Evolutionary conservation across 192 early-diverging fungal genomes (phyloP).

Genomic region (Powellomyces hirtus): DNA sequence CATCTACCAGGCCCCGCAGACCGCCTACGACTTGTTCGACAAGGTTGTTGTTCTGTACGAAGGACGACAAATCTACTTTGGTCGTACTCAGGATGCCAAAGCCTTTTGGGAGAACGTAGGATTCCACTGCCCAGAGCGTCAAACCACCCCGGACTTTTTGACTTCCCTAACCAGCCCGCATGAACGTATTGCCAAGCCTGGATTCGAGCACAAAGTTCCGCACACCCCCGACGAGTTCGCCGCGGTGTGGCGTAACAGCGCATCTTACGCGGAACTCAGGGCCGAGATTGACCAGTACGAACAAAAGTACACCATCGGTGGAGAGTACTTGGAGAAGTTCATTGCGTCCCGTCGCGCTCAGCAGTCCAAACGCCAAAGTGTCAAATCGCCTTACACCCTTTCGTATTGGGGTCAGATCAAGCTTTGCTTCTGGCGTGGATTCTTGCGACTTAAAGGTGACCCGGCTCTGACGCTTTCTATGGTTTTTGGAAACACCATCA

Average conservation of each 20-base stretch:
- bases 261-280: neutral
- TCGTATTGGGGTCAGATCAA: conserved; percentile 9
- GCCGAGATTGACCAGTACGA: conserved; percentile 9
- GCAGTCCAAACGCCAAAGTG: conserved; percentile 4
- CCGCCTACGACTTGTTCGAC: conserved; percentile 50
- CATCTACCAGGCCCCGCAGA: conserved; percentile 68
- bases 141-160: conserved; percentile 14
- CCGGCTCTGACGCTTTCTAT: neutral
- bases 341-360: conserved; percentile 5
- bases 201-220: neutral
- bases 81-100: conserved; percentile 32
- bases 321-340: neutral
- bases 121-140: conserved; percentile 22
- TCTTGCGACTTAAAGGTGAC: conserved; percentile 5
- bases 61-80: conserved; percentile 63
- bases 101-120: conserved; percentile 37
- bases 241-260: conserved; percentile 18
- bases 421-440: conserved; percentile 1
- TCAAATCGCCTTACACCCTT: conserved; percentile 12
- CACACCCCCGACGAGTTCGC: conserved; percentile 6
- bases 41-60: conserved; percentile 43
- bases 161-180: conserved; percentile 1
- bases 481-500: conserved; percentile 49
- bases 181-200: neutral
- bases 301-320: neutral